A percentile compares a stretch with the other conserved stretches of the same genome.
Conservation (phyloP, 108 stramenopile species). For the Cyclotella atomus region DNA sequence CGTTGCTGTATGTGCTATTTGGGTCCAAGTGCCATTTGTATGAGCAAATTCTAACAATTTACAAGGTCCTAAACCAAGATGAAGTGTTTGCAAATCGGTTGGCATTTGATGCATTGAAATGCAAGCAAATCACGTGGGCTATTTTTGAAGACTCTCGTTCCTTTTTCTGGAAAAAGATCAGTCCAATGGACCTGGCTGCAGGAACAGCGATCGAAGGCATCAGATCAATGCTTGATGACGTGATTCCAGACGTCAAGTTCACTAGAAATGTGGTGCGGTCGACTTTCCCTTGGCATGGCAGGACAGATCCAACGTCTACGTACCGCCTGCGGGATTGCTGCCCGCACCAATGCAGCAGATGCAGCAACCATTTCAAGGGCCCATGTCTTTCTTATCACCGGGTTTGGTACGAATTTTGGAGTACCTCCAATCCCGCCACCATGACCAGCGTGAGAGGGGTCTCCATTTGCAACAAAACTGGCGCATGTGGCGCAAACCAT, state of each 20-base stretch:
- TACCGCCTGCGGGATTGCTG: not conserved
- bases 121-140: constrained; percentile 14
- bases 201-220: not conserved
- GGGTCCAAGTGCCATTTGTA: not conserved
- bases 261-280: not conserved
- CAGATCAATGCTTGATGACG: not conserved
- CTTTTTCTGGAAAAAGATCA: not conserved
- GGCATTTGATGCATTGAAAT: not conserved
- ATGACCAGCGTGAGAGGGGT: too few relatives aligned
- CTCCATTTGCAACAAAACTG: too few relatives aligned
- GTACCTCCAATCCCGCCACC: not conserved
- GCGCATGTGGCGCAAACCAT: not conserved
- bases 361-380: too few relatives aligned
- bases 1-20: not conserved
- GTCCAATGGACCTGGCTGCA: not conserved
- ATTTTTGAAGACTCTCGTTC: constrained; percentile 1
- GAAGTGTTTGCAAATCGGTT: not conserved
- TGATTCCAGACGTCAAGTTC: constrained; percentile 1
- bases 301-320: not conserved
- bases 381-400: too few relatives aligned
- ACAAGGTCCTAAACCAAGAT: not conserved
- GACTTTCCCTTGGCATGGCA: constrained; percentile 14
- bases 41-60: not conserved
- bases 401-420: too few relatives aligned
- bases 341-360: too few relatives aligned